These are phyloP conservation scores for Coelastrella sp. DNA, from an alignment of 139 green algal genomes.

Conservation along the genomic window DNA sequence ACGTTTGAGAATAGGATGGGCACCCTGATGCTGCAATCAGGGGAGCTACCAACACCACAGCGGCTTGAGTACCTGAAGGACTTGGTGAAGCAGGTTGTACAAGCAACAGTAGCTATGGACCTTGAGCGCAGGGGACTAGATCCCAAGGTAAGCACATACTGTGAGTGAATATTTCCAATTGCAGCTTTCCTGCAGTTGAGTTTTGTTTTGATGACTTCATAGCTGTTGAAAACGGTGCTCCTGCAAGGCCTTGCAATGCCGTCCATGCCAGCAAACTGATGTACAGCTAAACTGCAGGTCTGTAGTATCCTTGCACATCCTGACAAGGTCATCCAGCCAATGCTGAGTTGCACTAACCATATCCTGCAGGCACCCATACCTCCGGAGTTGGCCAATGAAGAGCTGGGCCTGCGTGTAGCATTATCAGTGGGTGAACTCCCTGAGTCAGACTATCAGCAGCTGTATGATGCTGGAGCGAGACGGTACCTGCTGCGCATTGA, in stretches of 20 bases:
- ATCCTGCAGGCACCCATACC: neutral
- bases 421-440: slow-evolving; percentile 72
- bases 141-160: slow-evolving; percentile 19
- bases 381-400: slow-evolving; percentile 5
- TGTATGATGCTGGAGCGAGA: slow-evolving; percentile 55
- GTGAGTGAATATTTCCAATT: too few relatives aligned
- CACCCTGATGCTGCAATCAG: slow-evolving; percentile 75
- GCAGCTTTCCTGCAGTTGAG: too few relatives aligned
- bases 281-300: too few relatives aligned
- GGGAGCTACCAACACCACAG: slow-evolving; percentile 67
- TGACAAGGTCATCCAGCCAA: too few relatives aligned
- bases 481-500: slow-evolving; percentile 81
- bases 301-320: too few relatives aligned
- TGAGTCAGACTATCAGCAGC: slow-evolving; percentile 47
- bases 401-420: slow-evolving; percentile 68
- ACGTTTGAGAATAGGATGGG: slow-evolving; percentile 67
- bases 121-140: slow-evolving; percentile 26
- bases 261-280: too few relatives aligned
- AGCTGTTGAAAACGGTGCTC: too few relatives aligned
- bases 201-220: too few relatives aligned
- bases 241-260: too few relatives aligned
- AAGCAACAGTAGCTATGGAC: slow-evolving; percentile 63
- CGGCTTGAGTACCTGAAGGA: slow-evolving; percentile 64
- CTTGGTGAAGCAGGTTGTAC: slow-evolving; percentile 45
- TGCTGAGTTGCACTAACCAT: too few relatives aligned